Conservation (phyloP, 495 filamentous ascomycete species). For the Penicillium paxilli region DNA sequence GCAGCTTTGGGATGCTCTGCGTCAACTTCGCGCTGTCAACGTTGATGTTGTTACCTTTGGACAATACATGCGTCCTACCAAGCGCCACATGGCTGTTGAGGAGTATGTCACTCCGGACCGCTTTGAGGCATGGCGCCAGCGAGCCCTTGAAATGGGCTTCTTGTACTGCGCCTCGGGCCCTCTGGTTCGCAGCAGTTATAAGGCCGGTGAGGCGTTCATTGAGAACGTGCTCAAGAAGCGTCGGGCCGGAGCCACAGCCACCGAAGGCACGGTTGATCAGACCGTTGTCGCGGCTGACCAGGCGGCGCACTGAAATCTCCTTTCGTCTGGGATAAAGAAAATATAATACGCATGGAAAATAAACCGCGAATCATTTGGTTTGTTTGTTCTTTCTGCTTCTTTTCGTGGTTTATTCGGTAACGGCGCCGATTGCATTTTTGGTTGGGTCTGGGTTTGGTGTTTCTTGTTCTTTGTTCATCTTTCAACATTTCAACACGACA, state of each 20-base stretch:
- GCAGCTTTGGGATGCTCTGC: slow-evolving; percentile 79
- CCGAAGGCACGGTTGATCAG: slow-evolving; percentile 21
- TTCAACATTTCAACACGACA: slow-evolving; percentile 18
- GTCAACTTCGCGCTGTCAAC: slow-evolving; percentile 72
- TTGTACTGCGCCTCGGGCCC: slow-evolving; percentile 94
- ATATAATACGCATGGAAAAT: slow-evolving; percentile 13
- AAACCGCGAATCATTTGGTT: not conserved
- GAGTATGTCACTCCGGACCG: slow-evolving; percentile 88
- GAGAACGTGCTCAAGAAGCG: slow-evolving; percentile 96
- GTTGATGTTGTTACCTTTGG: slow-evolving; percentile 98
- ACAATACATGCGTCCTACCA: slow-evolving; percentile 98
- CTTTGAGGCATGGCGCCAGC: slow-evolving; percentile 88
- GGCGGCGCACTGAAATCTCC: slow-evolving; percentile 26
- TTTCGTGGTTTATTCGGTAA: slow-evolving; percentile 9
- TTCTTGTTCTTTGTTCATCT: slow-evolving; percentile 6
- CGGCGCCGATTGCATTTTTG: slow-evolving; percentile 25
- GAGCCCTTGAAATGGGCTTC: slow-evolving; percentile 94
- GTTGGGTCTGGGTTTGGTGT: slow-evolving; percentile 11
- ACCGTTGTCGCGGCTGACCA: slow-evolving; percentile 25
- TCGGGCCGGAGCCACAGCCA: slow-evolving; percentile 37
- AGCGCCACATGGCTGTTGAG: slow-evolving; percentile 93
- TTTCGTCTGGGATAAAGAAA: slow-evolving; percentile 8
- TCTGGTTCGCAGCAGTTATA: slow-evolving; percentile 90
- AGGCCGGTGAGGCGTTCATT: slow-evolving; percentile 97
- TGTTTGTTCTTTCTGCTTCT: slow-evolving; percentile 4